phyloP scores from a whole-genome alignment of 345 rosid genomes.

The Brassica nigra region DNA sequence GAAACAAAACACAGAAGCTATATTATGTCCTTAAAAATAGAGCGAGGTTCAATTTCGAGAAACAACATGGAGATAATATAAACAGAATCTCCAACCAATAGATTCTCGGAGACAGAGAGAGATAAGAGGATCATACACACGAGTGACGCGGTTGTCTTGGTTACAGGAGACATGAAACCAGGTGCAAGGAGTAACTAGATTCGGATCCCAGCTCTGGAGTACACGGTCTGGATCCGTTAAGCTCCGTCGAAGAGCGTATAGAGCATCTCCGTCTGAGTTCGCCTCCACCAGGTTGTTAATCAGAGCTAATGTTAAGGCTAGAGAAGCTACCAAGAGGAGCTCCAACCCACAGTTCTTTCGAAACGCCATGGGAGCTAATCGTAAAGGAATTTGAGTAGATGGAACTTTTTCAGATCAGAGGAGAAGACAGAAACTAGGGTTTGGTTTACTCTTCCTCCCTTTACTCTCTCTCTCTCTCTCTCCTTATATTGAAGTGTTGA shows the following conservation, averaged over 20 bases:
- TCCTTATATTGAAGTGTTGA: background rate
- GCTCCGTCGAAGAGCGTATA: constrained; percentile 67
- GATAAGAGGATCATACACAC: constrained; percentile 51
- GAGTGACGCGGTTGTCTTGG: constrained; percentile 82
- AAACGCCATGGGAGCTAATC: constrained; percentile 49
- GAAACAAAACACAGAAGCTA: background rate
- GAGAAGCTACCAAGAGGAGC: constrained; percentile 31
- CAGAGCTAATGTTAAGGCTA: constrained; percentile 38
- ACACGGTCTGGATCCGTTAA: constrained; percentile 79
- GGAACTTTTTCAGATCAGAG: background rate
- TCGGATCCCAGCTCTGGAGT: constrained; percentile 99
- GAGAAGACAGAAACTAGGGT: constrained; percentile 28
- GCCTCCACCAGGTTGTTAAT: constrained; percentile 45
- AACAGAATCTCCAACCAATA: constrained; percentile 8
- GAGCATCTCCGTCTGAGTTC: constrained; percentile 92
- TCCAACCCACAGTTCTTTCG: constrained; percentile 37
- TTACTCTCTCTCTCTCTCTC: background rate
- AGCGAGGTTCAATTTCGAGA: background rate
- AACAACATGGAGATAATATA: background rate
- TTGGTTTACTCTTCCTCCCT: background rate
- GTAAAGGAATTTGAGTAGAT: background rate
- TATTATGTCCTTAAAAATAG: constrained; percentile 10
- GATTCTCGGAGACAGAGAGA: background rate
- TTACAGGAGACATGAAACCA: constrained; percentile 98
- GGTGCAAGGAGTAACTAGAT: constrained; percentile 93